These are phyloP conservation scores for Tolypocladium paradoxum DNA, from an alignment of 2,329 filamentous ascomycete species.

Conservation along the genomic window DNA sequence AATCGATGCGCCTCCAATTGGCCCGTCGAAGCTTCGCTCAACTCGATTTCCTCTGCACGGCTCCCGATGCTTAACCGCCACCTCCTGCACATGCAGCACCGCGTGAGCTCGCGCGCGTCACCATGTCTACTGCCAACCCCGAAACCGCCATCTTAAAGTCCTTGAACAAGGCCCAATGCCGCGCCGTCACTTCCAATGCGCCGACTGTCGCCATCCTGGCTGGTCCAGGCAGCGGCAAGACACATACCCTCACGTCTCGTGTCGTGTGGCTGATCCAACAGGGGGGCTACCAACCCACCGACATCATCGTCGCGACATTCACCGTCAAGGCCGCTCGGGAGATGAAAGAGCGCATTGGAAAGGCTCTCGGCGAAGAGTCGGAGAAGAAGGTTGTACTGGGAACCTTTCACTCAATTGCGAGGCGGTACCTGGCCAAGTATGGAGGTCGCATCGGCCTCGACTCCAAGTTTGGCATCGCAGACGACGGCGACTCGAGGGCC, in stretches of 20 bases:
- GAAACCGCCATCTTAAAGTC: conserved; percentile 31
- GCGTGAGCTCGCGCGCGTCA: conserved; percentile 4
- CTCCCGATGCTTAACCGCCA: neutral
- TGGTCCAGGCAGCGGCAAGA: conserved; percentile 71
- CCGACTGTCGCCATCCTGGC: conserved; percentile 55
- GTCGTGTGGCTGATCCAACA: conserved; percentile 79
- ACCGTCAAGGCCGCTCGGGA: conserved; percentile 90
- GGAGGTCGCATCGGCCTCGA: conserved; percentile 73
- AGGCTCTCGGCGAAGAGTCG: conserved; percentile 64
- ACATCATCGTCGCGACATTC: conserved; percentile 92
- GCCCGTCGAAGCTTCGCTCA: neutral
- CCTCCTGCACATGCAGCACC: neutral
- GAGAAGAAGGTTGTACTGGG: conserved; percentile 74
- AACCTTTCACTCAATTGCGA: conserved; percentile 89
- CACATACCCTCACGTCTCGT: conserved; percentile 85
- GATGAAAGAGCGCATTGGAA: conserved; percentile 82
- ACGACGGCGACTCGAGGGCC: conserved; percentile 66
- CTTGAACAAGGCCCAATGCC: conserved; percentile 44
- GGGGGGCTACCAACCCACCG: conserved; percentile 62
- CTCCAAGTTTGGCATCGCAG: conserved; percentile 83
- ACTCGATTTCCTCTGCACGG: neutral
- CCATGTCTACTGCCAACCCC: conserved; percentile 14
- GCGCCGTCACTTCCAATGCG: conserved; percentile 41
- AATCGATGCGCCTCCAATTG: neutral
- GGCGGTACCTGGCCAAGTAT: conserved; percentile 74